Conservation (phyloP, 306 rosid genomes). For the Chamaecrista fasciculata region DNA sequence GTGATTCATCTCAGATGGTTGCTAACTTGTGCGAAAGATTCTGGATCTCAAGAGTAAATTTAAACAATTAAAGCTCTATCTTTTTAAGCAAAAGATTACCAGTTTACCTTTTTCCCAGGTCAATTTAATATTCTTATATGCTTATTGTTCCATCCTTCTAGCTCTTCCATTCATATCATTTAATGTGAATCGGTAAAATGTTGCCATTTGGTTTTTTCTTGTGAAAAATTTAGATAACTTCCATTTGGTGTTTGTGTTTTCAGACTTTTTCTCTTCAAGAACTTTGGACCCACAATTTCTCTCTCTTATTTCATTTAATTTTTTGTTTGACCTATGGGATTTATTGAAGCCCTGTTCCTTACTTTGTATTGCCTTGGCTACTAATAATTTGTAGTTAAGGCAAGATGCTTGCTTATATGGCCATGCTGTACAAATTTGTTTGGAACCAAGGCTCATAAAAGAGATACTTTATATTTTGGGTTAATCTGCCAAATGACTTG, state of each 20-base stretch:
- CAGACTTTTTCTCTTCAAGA: not conserved
- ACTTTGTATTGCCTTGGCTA: not conserved
- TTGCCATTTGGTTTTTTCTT: not conserved
- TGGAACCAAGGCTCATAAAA: slow-evolving; percentile 2
- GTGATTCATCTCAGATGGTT: not conserved
- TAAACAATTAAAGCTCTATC: not conserved
- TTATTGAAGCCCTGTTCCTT: slow-evolving; percentile 15
- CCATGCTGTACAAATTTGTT: slow-evolving; percentile 7
- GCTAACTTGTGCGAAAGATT: not conserved
- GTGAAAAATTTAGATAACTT: not conserved
- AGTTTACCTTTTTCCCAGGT: not conserved
- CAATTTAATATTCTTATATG: not conserved
- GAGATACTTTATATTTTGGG: not conserved
- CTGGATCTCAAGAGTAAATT: not conserved
- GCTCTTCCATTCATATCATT: not conserved
- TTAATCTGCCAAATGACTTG: not conserved
- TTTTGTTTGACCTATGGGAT: slow-evolving; percentile 19
- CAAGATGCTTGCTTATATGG: slow-evolving; percentile 17
- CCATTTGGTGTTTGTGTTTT: not conserved
- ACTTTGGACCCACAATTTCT: not conserved
- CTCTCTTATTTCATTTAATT: not conserved
- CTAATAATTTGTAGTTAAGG: not conserved
- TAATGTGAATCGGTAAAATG: not conserved
- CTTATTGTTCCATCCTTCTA: not conserved
- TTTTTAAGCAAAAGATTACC: not conserved